Percentiles rank a stretch among this genome's conserved stretches.
Conservation (phyloP, 1,139 yeast species). For the Pneumocystis carinii region DNA sequence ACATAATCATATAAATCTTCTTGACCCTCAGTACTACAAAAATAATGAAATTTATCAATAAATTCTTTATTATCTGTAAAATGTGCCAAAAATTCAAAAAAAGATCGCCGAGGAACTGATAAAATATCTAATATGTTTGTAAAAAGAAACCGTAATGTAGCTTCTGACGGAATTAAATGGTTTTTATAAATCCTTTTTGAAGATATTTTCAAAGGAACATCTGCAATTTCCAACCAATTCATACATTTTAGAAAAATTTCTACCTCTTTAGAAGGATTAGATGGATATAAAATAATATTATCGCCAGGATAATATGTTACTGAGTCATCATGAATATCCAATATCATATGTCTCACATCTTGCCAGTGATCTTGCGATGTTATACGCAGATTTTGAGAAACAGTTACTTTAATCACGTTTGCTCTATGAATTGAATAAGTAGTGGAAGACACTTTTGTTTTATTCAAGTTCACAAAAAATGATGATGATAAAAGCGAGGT, state of each 20-base stretch:
- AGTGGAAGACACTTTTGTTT: background rate
- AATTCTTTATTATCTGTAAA: conserved; percentile 58
- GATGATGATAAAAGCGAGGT: conserved; percentile 19
- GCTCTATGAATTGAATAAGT: conserved; percentile 13
- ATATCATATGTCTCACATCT: conserved; percentile 47
- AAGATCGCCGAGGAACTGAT: conserved; percentile 71
- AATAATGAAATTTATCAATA: conserved; percentile 57
- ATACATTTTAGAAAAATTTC: conserved; percentile 52
- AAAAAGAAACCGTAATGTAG: conserved; percentile 57
- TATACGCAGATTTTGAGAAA: conserved; percentile 40
- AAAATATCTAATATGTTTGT: conserved; percentile 68
- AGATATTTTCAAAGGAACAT: conserved; percentile 28
- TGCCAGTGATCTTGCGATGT: conserved; percentile 69
- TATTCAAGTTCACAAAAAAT: background rate
- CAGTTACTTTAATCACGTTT: conserved; percentile 27
- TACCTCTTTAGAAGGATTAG: conserved; percentile 51
- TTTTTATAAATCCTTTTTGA: conserved; percentile 1
- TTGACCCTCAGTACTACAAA: conserved; percentile 48
- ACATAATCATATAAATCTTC: conserved; percentile 75
- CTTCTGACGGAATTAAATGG: conserved; percentile 29
- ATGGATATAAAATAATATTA: conserved; percentile 59
- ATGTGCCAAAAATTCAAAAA: conserved; percentile 48
- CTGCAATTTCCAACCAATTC: conserved; percentile 60
- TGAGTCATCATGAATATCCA: background rate
- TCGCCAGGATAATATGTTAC: conserved; percentile 59